Evolutionary conservation across 352 stramenopile species (phyloP).

Genomic region (Aphanomyces stellatus): DNA sequence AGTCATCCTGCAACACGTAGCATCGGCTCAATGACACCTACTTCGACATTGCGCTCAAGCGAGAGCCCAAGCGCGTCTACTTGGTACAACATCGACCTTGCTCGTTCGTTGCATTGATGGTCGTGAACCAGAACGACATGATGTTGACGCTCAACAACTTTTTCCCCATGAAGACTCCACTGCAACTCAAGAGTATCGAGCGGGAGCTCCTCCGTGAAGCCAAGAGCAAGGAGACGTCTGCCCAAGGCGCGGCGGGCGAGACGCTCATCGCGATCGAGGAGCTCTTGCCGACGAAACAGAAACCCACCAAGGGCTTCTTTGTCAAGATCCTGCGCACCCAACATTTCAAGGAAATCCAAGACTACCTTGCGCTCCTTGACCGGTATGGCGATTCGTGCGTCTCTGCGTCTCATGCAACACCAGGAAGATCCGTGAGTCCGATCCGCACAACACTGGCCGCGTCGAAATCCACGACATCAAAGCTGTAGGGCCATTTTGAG

Average conservation of each 20-base stretch:
- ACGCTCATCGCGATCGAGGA: conserved; percentile 67
- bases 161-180: conserved; percentile 66
- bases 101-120: neutral
- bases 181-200: conserved; percentile 63
- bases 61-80: conserved; percentile 12
- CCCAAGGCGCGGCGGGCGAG: conserved; percentile 56
- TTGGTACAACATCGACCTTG: neutral
- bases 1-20: neutral
- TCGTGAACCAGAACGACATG: conserved; percentile 46
- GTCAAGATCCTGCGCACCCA: conserved; percentile 70
- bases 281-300: conserved; percentile 37
- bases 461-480: conserved; percentile 33
- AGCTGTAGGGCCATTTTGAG: conserved; percentile 23
- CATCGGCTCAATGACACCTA: conserved; percentile 12
- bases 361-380: conserved; percentile 50
- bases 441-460: conserved; percentile 34
- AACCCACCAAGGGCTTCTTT: conserved; percentile 54
- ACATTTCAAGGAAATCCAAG: conserved; percentile 79
- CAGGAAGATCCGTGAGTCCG: conserved; percentile 51
- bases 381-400: conserved; percentile 26
- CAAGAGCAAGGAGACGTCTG: conserved; percentile 48
- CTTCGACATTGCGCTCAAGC: conserved; percentile 2
- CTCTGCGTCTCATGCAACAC: neutral
- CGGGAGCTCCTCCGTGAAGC: conserved; percentile 57
- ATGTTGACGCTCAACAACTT: conserved; percentile 63